Base-by-base conservation (phyloP, 441 rosid species). In the Croton setiger region DNA sequence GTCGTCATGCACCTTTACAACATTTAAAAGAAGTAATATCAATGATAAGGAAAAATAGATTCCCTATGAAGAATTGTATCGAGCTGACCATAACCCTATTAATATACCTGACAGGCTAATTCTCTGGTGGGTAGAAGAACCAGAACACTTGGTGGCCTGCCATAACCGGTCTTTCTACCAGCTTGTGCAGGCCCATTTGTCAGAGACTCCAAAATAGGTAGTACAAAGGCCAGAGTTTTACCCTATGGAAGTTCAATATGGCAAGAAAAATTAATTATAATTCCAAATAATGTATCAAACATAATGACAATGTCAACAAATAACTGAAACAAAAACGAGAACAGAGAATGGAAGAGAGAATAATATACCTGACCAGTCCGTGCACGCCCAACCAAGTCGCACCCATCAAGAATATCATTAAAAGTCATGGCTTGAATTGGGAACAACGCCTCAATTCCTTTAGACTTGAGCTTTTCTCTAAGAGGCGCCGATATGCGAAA, bases 341-440 rank as follows among this genome's bases (percentile, higher is more conserved):
- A 39, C 15, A 9, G 0, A 31, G 57, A 4, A 27, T 10, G 27
- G 3, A 27, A 17, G 13, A 36, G 51, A 63, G n/a, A n/a, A n/a
- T n/a, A n/a, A 4, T 44, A 47, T 74, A 90, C 97, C 97, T 92
- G 98, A 59, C 98, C 99, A 51, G 99, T 94, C 6, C 97, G 95
- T 17, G 99, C 98, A 1, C 98, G 81, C 10, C 98, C 98, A 55
- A 95, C 95, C 82, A 95, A 81, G 73, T 95, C 99, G 72, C 83
- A 80, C 35, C 98, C 99, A 59, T 84, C 86, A 9, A 87, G 86
- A 72, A 95, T 72, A 74, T 79, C 90, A 64, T 85, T 80, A 58
- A 90, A 95, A 1, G 98, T 95, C 74, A 64, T 76, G n/a, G 99
- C 99, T 74, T 92, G 98, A 80, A 95, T 95, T 1, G 98, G 97